Base-by-base conservation (phyloP, 768 basidiomycete genomes). In the Podaxis carcinomalis region DNA sequence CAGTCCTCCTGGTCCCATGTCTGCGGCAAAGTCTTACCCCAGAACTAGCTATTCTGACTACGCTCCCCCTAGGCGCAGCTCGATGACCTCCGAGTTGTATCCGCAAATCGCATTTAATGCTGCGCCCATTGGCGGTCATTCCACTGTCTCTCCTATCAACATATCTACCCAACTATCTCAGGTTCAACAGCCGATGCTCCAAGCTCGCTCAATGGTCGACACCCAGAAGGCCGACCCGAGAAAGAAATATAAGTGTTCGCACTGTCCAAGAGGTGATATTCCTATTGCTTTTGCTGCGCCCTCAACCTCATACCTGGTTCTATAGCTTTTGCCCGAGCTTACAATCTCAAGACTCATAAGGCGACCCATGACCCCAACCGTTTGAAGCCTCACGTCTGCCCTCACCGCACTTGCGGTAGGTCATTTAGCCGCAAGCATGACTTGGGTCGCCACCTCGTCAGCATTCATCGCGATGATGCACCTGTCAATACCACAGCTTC, bases 371-470 rank as follows among this genome's bases (percentile, higher is more conserved):
- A 96, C 71, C 95, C 95, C 23, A 88, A 92, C 73, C 83, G 95
- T 62, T 76, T 88, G 53, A 98, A 96, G 77, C 93, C 93, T 4
- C 90, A 93, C 70, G 82, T 87, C 49, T 98, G 95, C 73, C 90
- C 89, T 46, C 92, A 96, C 74, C 79, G 83, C 46, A 83, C 86
- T 2, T 98, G 95, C 64, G 89, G 88, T 36, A 88, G 95, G 57
- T 92, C 92, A 19, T 98, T 98, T 75, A 93, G 91, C 65, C 88
- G 95, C 66, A 92, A 96, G 74, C 95, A 98, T 70, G 95, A 98
- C 69, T 77, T 98, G 6, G 92, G 92, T 11, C 88, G 95, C 44
- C 95, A 98, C 72, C 80, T 92, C 57, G 83, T 91, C 51, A 90
- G 89, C 63, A 93, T 95, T 60, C 93, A 95, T 66, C 86, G 88